phyloP scores from a whole-genome alignment of 2,329 filamentous ascomycete species.

The Arthrobotrys iridis region DNA sequence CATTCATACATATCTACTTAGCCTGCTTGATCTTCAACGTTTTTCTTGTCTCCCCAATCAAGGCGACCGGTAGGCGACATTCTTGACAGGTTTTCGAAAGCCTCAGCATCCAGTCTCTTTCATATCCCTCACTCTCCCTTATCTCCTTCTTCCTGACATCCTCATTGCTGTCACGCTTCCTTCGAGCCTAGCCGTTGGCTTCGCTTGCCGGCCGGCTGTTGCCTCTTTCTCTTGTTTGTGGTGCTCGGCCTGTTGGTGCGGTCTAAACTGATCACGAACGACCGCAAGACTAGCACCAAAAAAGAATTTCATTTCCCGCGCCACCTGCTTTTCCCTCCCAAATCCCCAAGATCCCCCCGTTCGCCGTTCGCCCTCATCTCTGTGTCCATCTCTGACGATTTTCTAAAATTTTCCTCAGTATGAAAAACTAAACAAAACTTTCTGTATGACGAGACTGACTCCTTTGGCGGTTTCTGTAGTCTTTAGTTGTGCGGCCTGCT shows the following conservation, averaged over 20 bases:
- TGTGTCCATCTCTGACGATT: background rate
- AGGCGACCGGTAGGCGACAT: background rate
- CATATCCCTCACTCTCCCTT: background rate
- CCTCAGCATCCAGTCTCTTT: too few relatives aligned
- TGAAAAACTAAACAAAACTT: background rate
- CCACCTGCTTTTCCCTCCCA: conserved; percentile 39
- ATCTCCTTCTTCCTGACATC: conserved; percentile 18
- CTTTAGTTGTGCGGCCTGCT: conserved; percentile 9
- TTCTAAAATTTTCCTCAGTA: background rate
- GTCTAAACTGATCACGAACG: conserved; percentile 41
- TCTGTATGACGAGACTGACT: background rate
- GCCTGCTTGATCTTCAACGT: too few relatives aligned
- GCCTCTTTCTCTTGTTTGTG: conserved; percentile 39
- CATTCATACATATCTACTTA: too few relatives aligned
- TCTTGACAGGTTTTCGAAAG: background rate
- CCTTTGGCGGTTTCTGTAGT: background rate
- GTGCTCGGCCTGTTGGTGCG: conserved; percentile 38
- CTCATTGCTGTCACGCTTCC: conserved; percentile 25
- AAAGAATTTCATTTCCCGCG: conserved; percentile 53
- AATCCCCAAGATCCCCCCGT: conserved; percentile 16
- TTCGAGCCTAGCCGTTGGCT: conserved; percentile 17
- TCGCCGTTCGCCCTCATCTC: conserved; percentile 16
- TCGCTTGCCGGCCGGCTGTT: conserved; percentile 20
- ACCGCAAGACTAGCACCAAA: conserved; percentile 52
- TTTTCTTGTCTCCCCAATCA: background rate